phyloP scores from a whole-genome alignment of 306 rosid species.

The Cicer cuneatum region DNA sequence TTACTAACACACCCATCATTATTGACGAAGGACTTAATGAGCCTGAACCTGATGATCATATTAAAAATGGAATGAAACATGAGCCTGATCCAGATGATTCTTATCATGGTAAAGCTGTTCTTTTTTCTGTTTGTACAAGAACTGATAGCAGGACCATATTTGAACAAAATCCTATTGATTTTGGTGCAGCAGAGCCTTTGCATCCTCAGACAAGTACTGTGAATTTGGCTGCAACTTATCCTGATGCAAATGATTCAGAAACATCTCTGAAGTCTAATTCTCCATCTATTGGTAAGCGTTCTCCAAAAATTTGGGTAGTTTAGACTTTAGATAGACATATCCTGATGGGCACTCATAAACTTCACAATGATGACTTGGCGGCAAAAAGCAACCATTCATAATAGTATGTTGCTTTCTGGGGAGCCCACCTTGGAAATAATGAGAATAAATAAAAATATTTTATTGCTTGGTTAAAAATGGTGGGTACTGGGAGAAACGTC shows the following conservation, averaged over 20 bases:
- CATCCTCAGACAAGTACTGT: constrained; percentile 33
- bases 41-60: constrained; percentile 62
- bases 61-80: constrained; percentile 45
- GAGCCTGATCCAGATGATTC: constrained; percentile 76
- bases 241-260: constrained; percentile 55
- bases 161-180: constrained; percentile 29
- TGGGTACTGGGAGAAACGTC: constrained; percentile 2
- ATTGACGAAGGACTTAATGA: constrained; percentile 50
- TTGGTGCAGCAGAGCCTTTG: constrained; percentile 37
- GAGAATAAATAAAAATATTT: constrained; percentile 1
- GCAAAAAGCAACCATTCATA: constrained; percentile 28
- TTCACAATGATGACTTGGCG: constrained; percentile 49
- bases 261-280: constrained; percentile 42
- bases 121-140: constrained; percentile 39
- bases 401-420: background rate
- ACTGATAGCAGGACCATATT: constrained; percentile 35
- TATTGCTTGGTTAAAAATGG: constrained; percentile 18
- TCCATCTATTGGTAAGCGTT: constrained; percentile 40
- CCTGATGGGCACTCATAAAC: constrained; percentile 49
- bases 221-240: constrained; percentile 45
- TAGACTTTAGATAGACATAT: constrained; percentile 33
- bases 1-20: constrained; percentile 39
- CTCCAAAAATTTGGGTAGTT: constrained; percentile 43
- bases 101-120: constrained; percentile 40
- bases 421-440: constrained; percentile 23